These are phyloP conservation scores for Cryptococcus sp. DNA, from an alignment of 1,284 basidiomycete genomes.

Conservation along the genomic window DNA sequence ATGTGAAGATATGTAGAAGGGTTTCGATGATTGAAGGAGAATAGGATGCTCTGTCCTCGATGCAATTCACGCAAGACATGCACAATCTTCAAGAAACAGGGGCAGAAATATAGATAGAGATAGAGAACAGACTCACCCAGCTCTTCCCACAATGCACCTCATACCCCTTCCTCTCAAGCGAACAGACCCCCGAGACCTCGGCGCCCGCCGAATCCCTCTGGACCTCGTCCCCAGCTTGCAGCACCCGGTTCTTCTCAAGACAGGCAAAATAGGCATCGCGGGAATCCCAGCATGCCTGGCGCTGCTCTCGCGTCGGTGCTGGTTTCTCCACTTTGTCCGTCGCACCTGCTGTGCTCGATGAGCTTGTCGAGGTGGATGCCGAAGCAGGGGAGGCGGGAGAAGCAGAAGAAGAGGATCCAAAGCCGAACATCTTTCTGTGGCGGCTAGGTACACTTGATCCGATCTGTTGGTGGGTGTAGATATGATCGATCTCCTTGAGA, in stretches of 20 bases:
- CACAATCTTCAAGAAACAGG: neutral
- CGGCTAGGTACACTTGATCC: no score
- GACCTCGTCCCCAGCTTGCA: slow-evolving; percentile 32
- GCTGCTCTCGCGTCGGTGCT: slow-evolving; percentile 51
- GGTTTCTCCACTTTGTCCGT: slow-evolving; percentile 7
- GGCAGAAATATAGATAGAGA: neutral
- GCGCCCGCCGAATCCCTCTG: slow-evolving; percentile 38
- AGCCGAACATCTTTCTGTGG: slow-evolving; percentile 17
- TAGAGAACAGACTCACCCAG: slow-evolving; percentile 50
- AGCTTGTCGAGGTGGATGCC: slow-evolving; percentile 5
- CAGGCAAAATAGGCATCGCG: slow-evolving; percentile 55
- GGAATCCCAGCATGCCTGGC: slow-evolving; percentile 51
- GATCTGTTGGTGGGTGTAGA: no score
- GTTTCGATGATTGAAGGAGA: neutral
- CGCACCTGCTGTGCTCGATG: neutral
- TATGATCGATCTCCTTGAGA: no score
- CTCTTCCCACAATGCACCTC: slow-evolving; percentile 50
- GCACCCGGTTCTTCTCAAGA: slow-evolving; percentile 46
- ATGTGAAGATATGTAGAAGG: neutral
- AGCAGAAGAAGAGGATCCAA: slow-evolving; percentile 20
- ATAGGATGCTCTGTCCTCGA: no score
- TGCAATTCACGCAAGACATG: neutral
- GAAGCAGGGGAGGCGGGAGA: slow-evolving; percentile 17
- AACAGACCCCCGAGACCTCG: slow-evolving; percentile 36
- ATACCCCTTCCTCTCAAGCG: slow-evolving; percentile 42